Evolutionary conservation across 2,329 filamentous ascomycete genomes (phyloP).

Genomic region (Beauveria rudraprayagi): DNA sequence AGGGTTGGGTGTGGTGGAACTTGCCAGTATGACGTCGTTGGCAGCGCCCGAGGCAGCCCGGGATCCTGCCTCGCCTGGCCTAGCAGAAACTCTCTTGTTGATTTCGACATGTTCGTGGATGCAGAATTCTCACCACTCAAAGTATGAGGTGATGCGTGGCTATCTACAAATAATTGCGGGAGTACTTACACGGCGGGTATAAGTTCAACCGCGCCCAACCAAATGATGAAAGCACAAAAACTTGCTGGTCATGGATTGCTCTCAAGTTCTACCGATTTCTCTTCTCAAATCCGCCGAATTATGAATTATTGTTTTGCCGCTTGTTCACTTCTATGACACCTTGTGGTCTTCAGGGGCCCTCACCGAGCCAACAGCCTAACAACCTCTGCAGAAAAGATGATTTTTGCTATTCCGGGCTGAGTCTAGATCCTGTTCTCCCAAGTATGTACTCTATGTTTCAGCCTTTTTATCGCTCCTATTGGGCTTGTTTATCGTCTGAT

Average conservation of each 20-base stretch:
- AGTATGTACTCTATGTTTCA: background rate
- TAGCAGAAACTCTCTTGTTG: background rate
- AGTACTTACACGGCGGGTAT: background rate
- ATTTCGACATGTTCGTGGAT: background rate
- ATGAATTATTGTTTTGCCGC: too few species aligned
- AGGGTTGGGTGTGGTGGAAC: conserved; percentile 18
- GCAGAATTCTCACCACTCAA: background rate
- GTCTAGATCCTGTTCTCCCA: too few species aligned
- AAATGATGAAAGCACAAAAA: too few species aligned
- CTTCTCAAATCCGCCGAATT: too few species aligned
- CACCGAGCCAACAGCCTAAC: too few species aligned
- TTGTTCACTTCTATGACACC: too few species aligned
- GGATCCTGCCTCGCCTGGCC: conserved; percentile 15
- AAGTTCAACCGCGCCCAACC: background rate
- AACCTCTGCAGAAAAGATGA: too few species aligned
- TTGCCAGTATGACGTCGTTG: conserved; percentile 21
- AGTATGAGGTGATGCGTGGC: background rate
- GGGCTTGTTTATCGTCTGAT: background rate
- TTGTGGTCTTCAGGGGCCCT: too few species aligned
- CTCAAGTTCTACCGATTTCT: too few species aligned
- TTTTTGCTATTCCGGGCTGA: too few species aligned
- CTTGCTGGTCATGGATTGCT: too few species aligned
- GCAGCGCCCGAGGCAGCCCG: conserved; percentile 17
- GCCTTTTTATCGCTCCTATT: background rate
- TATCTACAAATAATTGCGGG: background rate